Evolutionary conservation across 2,329 filamentous ascomycete genomes (phyloP).

Genomic region (Chaetomium sp.): DNA sequence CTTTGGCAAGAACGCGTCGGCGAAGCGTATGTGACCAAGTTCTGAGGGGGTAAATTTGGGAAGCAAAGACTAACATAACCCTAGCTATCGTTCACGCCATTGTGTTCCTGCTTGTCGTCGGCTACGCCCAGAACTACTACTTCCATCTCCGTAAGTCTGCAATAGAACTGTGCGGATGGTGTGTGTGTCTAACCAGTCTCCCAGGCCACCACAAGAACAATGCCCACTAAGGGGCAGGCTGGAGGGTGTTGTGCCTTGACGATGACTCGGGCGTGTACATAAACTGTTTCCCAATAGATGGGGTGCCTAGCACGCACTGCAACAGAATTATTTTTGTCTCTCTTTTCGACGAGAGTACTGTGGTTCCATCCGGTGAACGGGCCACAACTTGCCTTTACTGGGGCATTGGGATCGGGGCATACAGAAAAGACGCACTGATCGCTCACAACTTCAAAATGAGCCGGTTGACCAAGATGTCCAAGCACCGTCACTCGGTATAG

Average conservation of each 20-base stretch:
- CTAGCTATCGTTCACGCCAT: constrained; percentile 88
- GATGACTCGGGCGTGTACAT: constrained; percentile 45
- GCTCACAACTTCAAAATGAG: too few relatives aligned
- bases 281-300: constrained; percentile 45
- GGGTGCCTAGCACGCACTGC: constrained; percentile 40
- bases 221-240: constrained; percentile 70
- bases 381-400: not conserved
- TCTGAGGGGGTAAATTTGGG: not conserved
- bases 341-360: not conserved
- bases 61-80: constrained; percentile 32
- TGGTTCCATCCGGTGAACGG: not conserved
- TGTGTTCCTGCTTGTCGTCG: constrained; percentile 73
- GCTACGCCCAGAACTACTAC: constrained; percentile 99
- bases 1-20: constrained; percentile 92
- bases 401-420: not conserved
- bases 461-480: too few relatives aligned
- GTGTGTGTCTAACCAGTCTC: constrained; percentile 29
- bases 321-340: constrained; percentile 34
- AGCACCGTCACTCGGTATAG: too few relatives aligned
- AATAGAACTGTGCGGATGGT: not conserved
- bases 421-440: not conserved
- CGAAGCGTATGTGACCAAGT: constrained; percentile 70
- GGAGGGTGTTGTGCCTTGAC: constrained; percentile 26
- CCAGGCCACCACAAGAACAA: constrained; percentile 99
- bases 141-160: constrained; percentile 90